Evolutionary conservation across 345 rosid species (phyloP).

Genomic region (Kernera saxatilis): DNA sequence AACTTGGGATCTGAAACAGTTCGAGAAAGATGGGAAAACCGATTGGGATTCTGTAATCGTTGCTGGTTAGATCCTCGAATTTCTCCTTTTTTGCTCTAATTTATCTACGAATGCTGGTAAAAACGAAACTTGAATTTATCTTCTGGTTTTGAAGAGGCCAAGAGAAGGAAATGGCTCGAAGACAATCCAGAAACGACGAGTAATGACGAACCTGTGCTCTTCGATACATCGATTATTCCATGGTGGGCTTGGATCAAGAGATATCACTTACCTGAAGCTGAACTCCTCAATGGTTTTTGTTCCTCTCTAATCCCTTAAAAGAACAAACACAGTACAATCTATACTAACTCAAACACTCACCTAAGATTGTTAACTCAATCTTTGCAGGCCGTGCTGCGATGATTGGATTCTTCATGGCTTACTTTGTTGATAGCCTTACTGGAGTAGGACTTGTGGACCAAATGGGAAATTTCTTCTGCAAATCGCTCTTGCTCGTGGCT

Average conservation of each 20-base stretch:
- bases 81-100: not conserved
- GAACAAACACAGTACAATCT: not conserved
- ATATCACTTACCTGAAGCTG: slow-evolving; percentile 92
- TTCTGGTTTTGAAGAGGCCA: slow-evolving; percentile 58
- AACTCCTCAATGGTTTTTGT: slow-evolving; percentile 70
- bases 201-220: slow-evolving; percentile 70
- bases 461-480: slow-evolving; percentile 93
- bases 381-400: slow-evolving; percentile 86
- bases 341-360: no score
- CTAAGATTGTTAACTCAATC: not conserved
- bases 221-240: slow-evolving; percentile 80
- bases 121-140: not conserved
- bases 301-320: not conserved
- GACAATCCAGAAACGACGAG: slow-evolving; percentile 71
- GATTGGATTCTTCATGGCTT: slow-evolving; percentile 98
- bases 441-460: slow-evolving; percentile 95
- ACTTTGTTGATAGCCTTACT: slow-evolving; percentile 87
- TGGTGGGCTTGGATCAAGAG: slow-evolving; percentile 99
- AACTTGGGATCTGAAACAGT: slow-evolving; percentile 86
- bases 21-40: slow-evolving; percentile 54
- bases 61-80: slow-evolving; percentile 52
- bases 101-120: not conserved
- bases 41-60: slow-evolving; percentile 93
- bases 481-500: slow-evolving; percentile 77
- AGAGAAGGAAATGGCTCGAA: slow-evolving; percentile 83